Evolutionary conservation across 139 green algal species (phyloP).

Genomic region (Chlamydomonas incerta): DNA sequence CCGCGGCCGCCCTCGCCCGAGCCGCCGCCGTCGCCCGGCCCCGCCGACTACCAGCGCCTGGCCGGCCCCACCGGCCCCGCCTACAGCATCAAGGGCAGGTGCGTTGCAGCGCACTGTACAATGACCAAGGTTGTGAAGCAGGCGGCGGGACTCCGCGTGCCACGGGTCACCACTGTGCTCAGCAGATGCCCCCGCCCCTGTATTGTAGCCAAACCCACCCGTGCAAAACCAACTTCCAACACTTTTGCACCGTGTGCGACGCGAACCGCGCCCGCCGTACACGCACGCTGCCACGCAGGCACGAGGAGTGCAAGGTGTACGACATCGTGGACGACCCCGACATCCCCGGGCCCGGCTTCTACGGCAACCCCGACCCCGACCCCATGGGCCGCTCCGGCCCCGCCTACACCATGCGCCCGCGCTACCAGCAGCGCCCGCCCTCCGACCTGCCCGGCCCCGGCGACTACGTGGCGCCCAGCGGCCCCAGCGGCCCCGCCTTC

Average conservation of each 20-base stretch:
- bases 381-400: slow-evolving; percentile 33
- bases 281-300: neutral
- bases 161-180: too few species aligned
- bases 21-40: slow-evolving; percentile 20
- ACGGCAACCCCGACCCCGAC: slow-evolving; percentile 26
- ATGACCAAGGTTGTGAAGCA: too few species aligned
- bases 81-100: slow-evolving; percentile 52
- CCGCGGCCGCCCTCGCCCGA: neutral
- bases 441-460: slow-evolving; percentile 12
- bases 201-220: neutral
- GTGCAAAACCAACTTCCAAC: neutral
- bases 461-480: slow-evolving; percentile 20
- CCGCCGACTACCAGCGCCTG: slow-evolving; percentile 29
- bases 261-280: too few species aligned
- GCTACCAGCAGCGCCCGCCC: neutral
- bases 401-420: slow-evolving; percentile 40
- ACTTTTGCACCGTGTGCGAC: too few species aligned
- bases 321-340: slow-evolving; percentile 30
- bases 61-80: slow-evolving; percentile 22
- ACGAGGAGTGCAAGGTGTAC: neutral
- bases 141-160: too few species aligned
- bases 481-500: slow-evolving; percentile 36
- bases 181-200: too few species aligned
- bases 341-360: slow-evolving; percentile 39
- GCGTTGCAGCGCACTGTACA: too few species aligned